A percentile compares a stretch with the other conserved stretches of the same genome.
These are phyloP conservation scores for Rosa rugosa DNA, from an alignment of 306 rosid genomes.

Conservation along the genomic window DNA sequence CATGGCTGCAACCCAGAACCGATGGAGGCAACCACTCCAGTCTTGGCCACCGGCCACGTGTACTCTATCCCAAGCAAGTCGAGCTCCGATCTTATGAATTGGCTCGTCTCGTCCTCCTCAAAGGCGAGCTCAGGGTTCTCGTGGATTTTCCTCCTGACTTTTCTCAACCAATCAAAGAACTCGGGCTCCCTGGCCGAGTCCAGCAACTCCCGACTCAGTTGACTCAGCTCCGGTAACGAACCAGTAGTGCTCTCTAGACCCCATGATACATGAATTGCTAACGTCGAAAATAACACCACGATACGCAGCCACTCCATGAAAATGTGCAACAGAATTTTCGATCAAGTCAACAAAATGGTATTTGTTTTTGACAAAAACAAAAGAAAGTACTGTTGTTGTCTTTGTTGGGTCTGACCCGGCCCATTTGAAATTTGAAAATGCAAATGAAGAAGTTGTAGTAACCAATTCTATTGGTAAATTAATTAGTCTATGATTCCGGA, in stretches of 20 bases:
- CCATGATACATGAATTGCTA: background rate
- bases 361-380: background rate
- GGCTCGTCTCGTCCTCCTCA: constrained; percentile 50
- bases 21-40: constrained; percentile 51
- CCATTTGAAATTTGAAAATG: too few species aligned
- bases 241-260: background rate
- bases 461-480: too few species aligned
- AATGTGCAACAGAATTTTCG: background rate
- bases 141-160: constrained; percentile 51
- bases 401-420: too few species aligned
- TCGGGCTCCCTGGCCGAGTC: constrained; percentile 41
- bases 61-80: constrained; percentile 43
- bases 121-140: constrained; percentile 64
- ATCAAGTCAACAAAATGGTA: background rate
- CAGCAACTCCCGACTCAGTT: constrained; percentile 37
- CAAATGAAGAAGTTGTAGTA: too few species aligned
- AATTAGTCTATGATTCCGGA: too few species aligned
- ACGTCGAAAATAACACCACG: background rate
- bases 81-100: constrained; percentile 49
- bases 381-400: too few species aligned
- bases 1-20: constrained; percentile 50
- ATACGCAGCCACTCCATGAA: constrained; percentile 11
- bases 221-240: constrained; percentile 18
- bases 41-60: constrained; percentile 55
- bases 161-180: constrained; percentile 41